A percentile compares a stretch with the other conserved stretches of the same genome.
Evolutionary conservation across 2,329 filamentous ascomycete genomes (phyloP).

Genomic region (Fusarium pseudograminearum): DNA sequence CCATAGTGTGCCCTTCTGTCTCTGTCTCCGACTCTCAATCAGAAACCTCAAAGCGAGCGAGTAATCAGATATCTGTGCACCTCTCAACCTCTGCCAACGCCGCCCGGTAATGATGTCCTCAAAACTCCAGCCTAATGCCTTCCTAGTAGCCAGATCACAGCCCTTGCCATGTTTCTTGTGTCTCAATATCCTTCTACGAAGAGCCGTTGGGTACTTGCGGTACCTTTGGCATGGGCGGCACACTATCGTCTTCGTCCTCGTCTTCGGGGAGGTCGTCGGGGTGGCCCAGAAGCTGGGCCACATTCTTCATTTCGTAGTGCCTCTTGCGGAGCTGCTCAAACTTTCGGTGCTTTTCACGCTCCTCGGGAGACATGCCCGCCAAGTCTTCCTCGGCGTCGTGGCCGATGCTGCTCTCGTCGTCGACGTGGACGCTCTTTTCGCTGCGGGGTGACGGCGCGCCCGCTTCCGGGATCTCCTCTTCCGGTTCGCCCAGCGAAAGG

Average conservation of each 20-base stretch:
- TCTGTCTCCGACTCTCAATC: conserved; percentile 21
- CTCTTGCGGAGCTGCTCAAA: conserved; percentile 94
- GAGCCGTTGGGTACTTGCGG: conserved; percentile 58
- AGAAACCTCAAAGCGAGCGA: conserved; percentile 37
- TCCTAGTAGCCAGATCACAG: conserved; percentile 18
- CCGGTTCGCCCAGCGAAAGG: conserved; percentile 91
- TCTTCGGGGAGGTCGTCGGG: conserved; percentile 74
- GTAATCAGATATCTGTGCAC: conserved; percentile 20
- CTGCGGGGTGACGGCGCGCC: conserved; percentile 51
- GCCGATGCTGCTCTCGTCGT: conserved; percentile 68
- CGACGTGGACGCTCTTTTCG: conserved; percentile 84
- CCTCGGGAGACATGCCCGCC: conserved; percentile 73
- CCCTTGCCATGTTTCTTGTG: conserved; percentile 21
- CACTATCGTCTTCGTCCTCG: conserved; percentile 66
- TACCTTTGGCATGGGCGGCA: conserved; percentile 57
- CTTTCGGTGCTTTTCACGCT: conserved; percentile 88
- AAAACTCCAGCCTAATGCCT: conserved; percentile 44
- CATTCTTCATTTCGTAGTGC: conserved; percentile 98
- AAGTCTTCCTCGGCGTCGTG: conserved; percentile 69
- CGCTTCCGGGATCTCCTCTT: conserved; percentile 74
- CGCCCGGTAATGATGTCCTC: conserved; percentile 47
- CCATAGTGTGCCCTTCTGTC: conserved; percentile 30
- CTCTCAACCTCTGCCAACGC: conserved; percentile 44
- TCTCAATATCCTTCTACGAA: conserved; percentile 41
- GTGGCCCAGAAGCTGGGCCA: conserved; percentile 86